These are phyloP conservation scores for Phyllosticta citrichinensis DNA, from an alignment of 2,329 filamentous ascomycete species.

Conservation along the genomic window DNA sequence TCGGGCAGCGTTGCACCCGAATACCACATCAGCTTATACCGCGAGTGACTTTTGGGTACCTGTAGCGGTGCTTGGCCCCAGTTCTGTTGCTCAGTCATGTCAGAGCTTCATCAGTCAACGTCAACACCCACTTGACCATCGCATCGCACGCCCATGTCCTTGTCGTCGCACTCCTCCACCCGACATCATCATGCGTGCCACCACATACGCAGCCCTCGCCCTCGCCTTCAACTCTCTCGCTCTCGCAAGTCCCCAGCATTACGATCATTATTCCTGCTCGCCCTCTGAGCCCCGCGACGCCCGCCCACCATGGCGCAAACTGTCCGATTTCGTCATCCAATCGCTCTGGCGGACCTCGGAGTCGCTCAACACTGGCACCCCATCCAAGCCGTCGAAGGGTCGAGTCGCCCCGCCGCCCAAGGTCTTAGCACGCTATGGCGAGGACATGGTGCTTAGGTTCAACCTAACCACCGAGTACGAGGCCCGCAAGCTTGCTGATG, in stretches of 20 bases:
- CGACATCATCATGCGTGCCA: slow-evolving; percentile 2
- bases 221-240: slow-evolving; percentile 19
- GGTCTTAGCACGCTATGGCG: slow-evolving; percentile 49
- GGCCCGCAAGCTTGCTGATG: slow-evolving; percentile 60
- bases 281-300: slow-evolving; percentile 13
- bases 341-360: not conserved
- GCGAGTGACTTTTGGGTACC: not conserved
- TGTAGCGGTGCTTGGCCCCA: not conserved
- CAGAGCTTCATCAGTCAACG: not conserved
- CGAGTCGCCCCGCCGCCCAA: slow-evolving; percentile 13
- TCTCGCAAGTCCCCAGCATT: slow-evolving; percentile 23
- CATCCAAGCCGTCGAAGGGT: not conserved
- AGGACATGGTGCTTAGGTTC: slow-evolving; percentile 85
- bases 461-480: slow-evolving; percentile 61
- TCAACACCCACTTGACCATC: slow-evolving; percentile 2
- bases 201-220: slow-evolving; percentile 20
- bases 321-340: slow-evolving; percentile 26
- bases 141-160: not conserved
- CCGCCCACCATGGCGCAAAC: slow-evolving; percentile 23
- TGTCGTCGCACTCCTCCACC: not conserved
- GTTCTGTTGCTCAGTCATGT: not conserved
- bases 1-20: not conserved
- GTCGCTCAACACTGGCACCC: not conserved
- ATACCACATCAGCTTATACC: not conserved
- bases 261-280: slow-evolving; percentile 10